These are phyloP conservation scores for Candida labiduridarum DNA, from an alignment of 1,139 yeast genomes.

Conservation along the genomic window DNA sequence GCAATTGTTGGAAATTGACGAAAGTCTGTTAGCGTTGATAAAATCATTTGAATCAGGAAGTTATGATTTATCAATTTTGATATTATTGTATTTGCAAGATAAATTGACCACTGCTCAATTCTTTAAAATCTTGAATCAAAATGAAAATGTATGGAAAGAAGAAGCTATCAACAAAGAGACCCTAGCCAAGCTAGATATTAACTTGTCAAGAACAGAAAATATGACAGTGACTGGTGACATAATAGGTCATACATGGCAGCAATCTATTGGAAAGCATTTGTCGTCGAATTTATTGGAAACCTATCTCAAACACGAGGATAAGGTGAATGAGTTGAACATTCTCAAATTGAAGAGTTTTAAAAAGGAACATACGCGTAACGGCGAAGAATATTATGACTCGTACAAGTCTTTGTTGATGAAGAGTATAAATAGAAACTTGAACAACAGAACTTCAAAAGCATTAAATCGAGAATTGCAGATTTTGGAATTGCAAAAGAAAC, in stretches of 20 bases:
- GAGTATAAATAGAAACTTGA: conserved; percentile 22
- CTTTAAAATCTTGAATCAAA: conserved; percentile 43
- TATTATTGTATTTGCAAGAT: conserved; percentile 54
- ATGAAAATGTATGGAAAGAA: conserved; percentile 25
- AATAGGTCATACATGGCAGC: conserved; percentile 45
- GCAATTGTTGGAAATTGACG: conserved; percentile 70
- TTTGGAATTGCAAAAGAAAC: conserved; percentile 51
- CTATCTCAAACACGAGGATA: conserved; percentile 39
- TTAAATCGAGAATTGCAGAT: conserved; percentile 56
- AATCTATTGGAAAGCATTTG: conserved; percentile 28
- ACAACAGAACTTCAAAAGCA: conserved; percentile 24
- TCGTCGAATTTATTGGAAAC: conserved; percentile 28
- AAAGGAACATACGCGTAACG: conserved; percentile 8
- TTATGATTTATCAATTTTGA: conserved; percentile 62
- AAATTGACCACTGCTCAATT: conserved; percentile 42
- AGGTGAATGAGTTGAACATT: conserved; percentile 25
- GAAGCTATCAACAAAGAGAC: conserved; percentile 5
- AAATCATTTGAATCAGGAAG: conserved; percentile 71
- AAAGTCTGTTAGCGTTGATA: conserved; percentile 66
- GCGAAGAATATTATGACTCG: conserved; percentile 25
- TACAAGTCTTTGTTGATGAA: conserved; percentile 29
- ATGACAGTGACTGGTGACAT: conserved; percentile 40
- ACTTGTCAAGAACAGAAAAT: conserved; percentile 16
- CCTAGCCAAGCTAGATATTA: conserved; percentile 15
- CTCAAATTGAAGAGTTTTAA: conserved; percentile 23